Evolutionary conservation across 805 yeast species (phyloP), one percentile per base, ranked within the genome.

Genomic region (Nakazawaea sp.): DNA sequence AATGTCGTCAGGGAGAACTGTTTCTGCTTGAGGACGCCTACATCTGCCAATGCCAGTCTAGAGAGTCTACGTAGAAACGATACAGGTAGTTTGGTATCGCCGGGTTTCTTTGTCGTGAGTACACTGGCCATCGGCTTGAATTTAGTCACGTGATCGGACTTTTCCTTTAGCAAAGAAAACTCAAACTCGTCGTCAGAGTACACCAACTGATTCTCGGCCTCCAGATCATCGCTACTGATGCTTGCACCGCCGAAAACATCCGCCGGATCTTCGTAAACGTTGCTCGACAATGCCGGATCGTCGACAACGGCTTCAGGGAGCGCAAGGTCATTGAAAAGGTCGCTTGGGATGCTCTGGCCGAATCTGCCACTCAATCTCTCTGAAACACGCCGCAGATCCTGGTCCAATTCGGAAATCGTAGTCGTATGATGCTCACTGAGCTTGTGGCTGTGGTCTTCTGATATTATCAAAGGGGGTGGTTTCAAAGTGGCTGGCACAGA

Each of bases 1-100:
- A 56, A 40, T 0, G 55, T 34, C 5, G 54, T 54, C 2, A 40
- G 30, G 0, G 58, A 48, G 4, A 49, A 32, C 16, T 49, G 36
- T 32, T 45, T 47, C 19, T 35, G 38, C 18, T 41, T 43, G 4
- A 54, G 51, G 6, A 47, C 35, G 4, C 29, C 13, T 49, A 19
- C 25, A 7, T 5, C 6, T 9, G 5, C 9, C 16, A 30, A 30
- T 8, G 16, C 24, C 6, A 5, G 7, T 18, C 24, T 30, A 7
- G 32, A 18, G 24, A 30, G 6, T 10, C 4, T 6, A 11, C 32
- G 17, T 13, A 30, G 11, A 5, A 30, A 18, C 6, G 23, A 11
- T 5, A 30, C 11, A 7, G 32, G 21, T 43, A 47, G 34, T 5
- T 45, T 28, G 6, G 15, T 28, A 16, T 8, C 7, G n/a, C n/a